Percentiles rank a stretch among this genome's conserved stretches.
Conservation (phyloP, 2,329 filamentous ascomycete genomes). For the Ceratocystis ficicola region DNA sequence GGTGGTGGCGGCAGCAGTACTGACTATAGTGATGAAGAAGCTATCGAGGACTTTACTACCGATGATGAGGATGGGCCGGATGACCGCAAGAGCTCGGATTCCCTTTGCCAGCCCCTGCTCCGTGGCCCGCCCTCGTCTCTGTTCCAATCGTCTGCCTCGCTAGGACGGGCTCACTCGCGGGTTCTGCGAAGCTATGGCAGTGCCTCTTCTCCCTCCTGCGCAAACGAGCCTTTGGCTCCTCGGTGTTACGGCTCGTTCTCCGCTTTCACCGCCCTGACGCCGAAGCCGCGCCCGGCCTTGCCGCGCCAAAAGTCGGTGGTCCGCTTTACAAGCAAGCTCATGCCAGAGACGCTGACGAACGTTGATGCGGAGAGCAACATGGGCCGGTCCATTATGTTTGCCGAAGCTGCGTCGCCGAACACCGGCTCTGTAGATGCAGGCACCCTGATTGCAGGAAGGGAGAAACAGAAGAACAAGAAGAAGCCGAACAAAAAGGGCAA, state of each 20-base stretch:
- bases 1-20: too few species aligned
- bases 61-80: conserved; percentile 25
- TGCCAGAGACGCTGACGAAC: conserved; percentile 57
- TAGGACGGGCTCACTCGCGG: too few species aligned
- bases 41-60: conserved; percentile 24
- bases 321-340: conserved; percentile 60
- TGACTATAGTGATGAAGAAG: conserved; percentile 27
- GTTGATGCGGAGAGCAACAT: conserved; percentile 45
- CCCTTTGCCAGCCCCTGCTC: conserved; percentile 9
- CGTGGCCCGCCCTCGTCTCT: neutral
- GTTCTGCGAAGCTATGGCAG: too few species aligned
- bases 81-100: too few species aligned
- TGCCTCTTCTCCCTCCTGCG: neutral
- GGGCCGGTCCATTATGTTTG: conserved; percentile 66
- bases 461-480: neutral
- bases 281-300: conserved; percentile 33
- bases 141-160: neutral
- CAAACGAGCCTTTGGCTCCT: conserved; percentile 9
- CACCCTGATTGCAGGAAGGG: too few species aligned
- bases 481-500: neutral
- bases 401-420: conserved; percentile 31
- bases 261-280: neutral
- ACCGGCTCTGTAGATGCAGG: neutral
- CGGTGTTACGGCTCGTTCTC: conserved; percentile 22
- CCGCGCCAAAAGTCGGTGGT: conserved; percentile 43